Evolutionary conservation across 192 early-diverging fungal genomes (phyloP), one percentile per base, ranked within the genome.

Genomic region (Phycomyces nitens): DNA sequence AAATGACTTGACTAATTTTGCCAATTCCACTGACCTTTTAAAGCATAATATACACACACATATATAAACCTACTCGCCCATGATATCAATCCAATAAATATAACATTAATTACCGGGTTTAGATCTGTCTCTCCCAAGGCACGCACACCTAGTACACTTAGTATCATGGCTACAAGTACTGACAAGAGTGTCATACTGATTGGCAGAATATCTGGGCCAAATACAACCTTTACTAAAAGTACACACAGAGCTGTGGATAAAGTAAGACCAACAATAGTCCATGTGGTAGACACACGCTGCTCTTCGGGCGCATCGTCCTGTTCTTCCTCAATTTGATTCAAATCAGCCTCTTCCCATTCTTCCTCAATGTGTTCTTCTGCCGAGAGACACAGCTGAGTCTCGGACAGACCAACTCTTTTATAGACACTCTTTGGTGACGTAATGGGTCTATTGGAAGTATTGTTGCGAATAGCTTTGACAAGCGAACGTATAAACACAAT

Each of bases 1-100:
- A 93, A 24, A 90, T 75, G 34, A 94, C 84, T 73, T 94, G 93
- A 22, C 87, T 88, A 23, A 92, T 84, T 66, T 94, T 94, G 34
- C 87, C 92, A 47, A 94, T 89, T 40, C 91, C 88, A 12, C 84
- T 84, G 12, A 34, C 29, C 29, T 34, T 34, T n/a, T n/a, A n/a
- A n/a, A n/a, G n/a, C n/a, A n/a, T n/a, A n/a, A n/a, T n/a, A 34
- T 34, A 7, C 29, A 34, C 7, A 34, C 2, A 34, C 29, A 34
- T 5, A 34, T 34, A 34, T 5, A 2, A 34, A 34, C 29, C 2
- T 34, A 34, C 29, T 34, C 2, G 7, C 2, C 29, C 7, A 2
- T 34, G 7, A 34, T 34, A 34, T 7, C 29, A 34, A 34, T 34
- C 7, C 2, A 5, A 34, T 34, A 34, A 34, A 34, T 34, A 34